Conservation (phyloP, 2,329 filamentous ascomycete species). For the Pseudogymnoascus sp. region DNA sequence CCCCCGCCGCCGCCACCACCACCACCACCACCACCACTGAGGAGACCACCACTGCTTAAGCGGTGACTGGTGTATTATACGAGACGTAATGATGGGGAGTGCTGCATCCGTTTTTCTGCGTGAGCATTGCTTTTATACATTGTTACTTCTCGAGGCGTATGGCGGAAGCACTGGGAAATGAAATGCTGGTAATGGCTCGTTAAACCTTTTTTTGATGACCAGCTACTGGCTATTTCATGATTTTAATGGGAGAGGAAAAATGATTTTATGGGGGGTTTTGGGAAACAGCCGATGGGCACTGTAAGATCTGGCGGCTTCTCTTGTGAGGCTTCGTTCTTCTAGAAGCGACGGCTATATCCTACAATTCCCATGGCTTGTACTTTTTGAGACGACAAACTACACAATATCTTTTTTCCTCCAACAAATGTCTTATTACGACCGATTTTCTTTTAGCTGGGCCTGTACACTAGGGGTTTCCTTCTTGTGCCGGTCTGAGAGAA, state of each 20-base stretch:
- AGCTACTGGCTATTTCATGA: not conserved
- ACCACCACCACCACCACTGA: conserved; percentile 9
- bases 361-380: not conserved
- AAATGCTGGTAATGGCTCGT: conserved; percentile 10
- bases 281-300: not conserved
- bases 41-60: conserved; percentile 10
- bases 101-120: not conserved
- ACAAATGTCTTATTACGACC: not conserved
- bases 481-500: not conserved
- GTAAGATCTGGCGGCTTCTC: not conserved
- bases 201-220: not conserved
- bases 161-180: conserved; percentile 2
- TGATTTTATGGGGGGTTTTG: not conserved
- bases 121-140: conserved; percentile 6
- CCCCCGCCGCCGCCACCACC: conserved; percentile 9
- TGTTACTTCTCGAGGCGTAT: not conserved
- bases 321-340: not conserved
- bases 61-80: conserved; percentile 1
- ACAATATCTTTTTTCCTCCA: not conserved
- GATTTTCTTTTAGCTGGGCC: not conserved
- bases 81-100: not conserved
- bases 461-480: not conserved
- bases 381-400: not conserved
- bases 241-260: not conserved
- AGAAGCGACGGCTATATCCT: not conserved